Percentiles rank a stretch among this genome's conserved stretches.
phyloP scores from a whole-genome alignment of 1,139 yeast species.

The Nakaseomyces bracarensis region DNA sequence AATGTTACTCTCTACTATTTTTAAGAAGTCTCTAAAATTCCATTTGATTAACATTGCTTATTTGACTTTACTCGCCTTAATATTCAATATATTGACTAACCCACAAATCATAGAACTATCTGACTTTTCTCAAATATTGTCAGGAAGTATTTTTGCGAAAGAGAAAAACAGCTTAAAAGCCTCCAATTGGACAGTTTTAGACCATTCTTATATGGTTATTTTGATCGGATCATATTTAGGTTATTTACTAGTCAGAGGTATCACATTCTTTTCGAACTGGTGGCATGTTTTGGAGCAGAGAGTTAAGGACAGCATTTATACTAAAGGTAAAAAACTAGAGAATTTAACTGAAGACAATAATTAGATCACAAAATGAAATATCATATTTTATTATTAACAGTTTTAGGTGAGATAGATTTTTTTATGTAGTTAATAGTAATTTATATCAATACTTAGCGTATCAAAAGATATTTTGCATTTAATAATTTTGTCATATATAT shows the following conservation, averaged over 20 bases:
- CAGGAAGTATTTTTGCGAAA: not conserved
- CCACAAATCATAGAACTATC: not conserved
- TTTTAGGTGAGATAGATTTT: constrained; percentile 2
- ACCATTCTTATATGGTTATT: constrained; percentile 4
- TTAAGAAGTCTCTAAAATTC: not conserved
- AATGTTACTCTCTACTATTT: not conserved
- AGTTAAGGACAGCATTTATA: constrained; percentile 54
- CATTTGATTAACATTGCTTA: not conserved
- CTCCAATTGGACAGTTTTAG: not conserved
- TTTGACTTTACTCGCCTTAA: not conserved
- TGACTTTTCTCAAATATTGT: not conserved
- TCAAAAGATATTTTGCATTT: too few species aligned
- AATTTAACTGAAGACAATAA: constrained; percentile 36
- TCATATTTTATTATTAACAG: not conserved
- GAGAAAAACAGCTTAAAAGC: not conserved
- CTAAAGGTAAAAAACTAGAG: constrained; percentile 53
- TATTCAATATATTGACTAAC: not conserved
- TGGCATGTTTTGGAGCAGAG: constrained; percentile 29
- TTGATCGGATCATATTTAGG: not conserved
- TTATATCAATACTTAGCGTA: not conserved
- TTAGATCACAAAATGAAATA: not conserved
- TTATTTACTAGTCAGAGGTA: constrained; percentile 4
- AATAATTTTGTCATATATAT: too few species aligned
- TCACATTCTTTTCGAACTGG: constrained; percentile 13
- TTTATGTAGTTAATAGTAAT: not conserved